Evolutionary conservation across 2,329 filamentous ascomycete genomes (phyloP), one percentile per base, ranked within the genome.

Genomic region (Zasmidium citrigriseum): DNA sequence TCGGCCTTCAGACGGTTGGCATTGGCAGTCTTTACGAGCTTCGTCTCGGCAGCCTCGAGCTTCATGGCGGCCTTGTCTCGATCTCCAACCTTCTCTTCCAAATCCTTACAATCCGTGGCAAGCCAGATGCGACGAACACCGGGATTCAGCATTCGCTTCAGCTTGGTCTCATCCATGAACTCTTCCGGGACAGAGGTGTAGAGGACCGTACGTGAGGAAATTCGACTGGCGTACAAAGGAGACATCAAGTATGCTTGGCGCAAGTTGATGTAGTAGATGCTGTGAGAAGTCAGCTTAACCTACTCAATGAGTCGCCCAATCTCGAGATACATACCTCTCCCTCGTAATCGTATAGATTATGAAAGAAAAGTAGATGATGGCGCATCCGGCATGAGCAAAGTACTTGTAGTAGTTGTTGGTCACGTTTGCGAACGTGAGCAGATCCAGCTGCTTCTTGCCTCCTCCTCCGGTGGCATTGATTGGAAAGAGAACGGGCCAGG

Each of bases 191-290:
- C 91, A 1, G 90, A 89, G 1, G 91, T 89, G 74, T 96, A 92
- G 12, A 99, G 85, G 1, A 98, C 89, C 1, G 93, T 97, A 54
- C 91, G 87, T 2, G 93, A 93, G 1, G 93, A 97, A 47, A 97
- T 86, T 57, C 93, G 89, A 69, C 88, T 89, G 54, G 91, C 84
- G 72, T 96, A 96, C 49, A 90, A 81, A 11, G 92, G 91, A 11
- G 91, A 93, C 55, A 96, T 84, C 44, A 96, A 85, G 76, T 96
- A 97, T 0, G 93, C 93, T 76, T 98, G 93, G 63, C 93, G 89
- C 52, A 98, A 77, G 70, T 96, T 96, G 79, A 97, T 89, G 76
- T 91, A 96, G 82, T 88, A 96, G 67, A 98, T 89, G 71, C 86
- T 57, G 9, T 18, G 25, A n/a, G n/a, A n/a, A n/a, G 22, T 7